Evolutionary conservation across 371 early-diverging fungal genomes (phyloP).

Genomic region (Thermomucor indicae-seudaticae): DNA sequence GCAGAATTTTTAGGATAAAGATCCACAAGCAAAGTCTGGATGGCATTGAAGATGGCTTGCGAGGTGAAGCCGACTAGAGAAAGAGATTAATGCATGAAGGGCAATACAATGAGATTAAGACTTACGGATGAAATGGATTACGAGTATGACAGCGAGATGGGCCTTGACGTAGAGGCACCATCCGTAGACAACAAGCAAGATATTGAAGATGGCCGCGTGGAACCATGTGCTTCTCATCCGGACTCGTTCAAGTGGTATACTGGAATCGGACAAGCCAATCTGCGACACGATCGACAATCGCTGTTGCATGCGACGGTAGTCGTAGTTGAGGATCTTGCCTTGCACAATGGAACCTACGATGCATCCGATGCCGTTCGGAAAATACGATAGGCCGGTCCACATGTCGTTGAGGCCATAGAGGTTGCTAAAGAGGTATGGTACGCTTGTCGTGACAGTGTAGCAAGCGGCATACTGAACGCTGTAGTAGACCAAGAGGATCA

Average conservation of each 20-base stretch:
- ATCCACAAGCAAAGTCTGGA: constrained; percentile 37
- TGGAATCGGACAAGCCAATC: constrained; percentile 6
- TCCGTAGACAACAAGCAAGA: constrained; percentile 30
- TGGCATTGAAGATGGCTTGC: constrained; percentile 28
- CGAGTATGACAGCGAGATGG: constrained; percentile 21
- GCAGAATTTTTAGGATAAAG: constrained; percentile 37
- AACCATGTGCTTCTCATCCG: constrained; percentile 31
- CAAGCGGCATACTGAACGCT: constrained; percentile 29
- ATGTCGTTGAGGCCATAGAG: constrained; percentile 12
- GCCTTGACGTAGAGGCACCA: constrained; percentile 25
- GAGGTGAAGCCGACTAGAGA: constrained; percentile 25
- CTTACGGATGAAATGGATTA: constrained; percentile 32
- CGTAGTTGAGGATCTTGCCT: constrained; percentile 19
- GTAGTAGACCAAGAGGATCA: constrained; percentile 21
- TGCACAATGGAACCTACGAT: constrained; percentile 13
- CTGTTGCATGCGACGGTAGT: constrained; percentile 9
- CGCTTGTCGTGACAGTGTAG: constrained; percentile 27
- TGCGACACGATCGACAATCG: constrained; percentile 1
- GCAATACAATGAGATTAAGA: background rate
- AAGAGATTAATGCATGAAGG: background rate
- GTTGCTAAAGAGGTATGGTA: constrained; percentile 19
- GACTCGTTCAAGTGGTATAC: constrained; percentile 30
- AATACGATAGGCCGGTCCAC: constrained; percentile 13
- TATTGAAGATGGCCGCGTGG: constrained; percentile 28
- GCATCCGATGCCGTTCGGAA: constrained; percentile 16